phyloP scores from a whole-genome alignment of 2,329 filamentous ascomycete species.

The Daldinia eschscholtzii region DNA sequence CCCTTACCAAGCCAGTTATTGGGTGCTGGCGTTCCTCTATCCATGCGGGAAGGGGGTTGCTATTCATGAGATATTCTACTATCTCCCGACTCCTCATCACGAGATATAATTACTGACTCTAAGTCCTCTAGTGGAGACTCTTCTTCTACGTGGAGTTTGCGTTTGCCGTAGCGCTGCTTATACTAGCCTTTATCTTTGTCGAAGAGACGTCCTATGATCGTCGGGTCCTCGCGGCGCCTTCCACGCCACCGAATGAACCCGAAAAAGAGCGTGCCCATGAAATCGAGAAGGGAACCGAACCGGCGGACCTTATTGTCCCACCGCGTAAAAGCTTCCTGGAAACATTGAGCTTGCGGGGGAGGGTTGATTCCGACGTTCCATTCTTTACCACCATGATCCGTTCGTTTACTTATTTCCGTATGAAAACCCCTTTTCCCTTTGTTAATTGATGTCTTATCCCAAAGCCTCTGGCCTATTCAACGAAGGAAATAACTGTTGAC shows the following conservation, averaged over 20 bases:
- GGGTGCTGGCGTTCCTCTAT: neutral
- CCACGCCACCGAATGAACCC: conserved; percentile 41
- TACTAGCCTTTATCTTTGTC: conserved; percentile 65
- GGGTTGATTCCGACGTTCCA: conserved; percentile 56
- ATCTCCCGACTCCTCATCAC: neutral
- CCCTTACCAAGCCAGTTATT: neutral
- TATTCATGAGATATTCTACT: neutral
- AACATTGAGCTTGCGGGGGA: conserved; percentile 58
- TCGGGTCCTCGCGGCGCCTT: conserved; percentile 31
- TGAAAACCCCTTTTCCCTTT: neutral
- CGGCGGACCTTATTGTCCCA: conserved; percentile 44
- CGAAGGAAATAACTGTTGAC: neutral
- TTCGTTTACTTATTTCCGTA: conserved; percentile 59
- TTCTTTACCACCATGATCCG: conserved; percentile 59
- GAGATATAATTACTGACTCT: neutral
- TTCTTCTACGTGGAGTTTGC: conserved; percentile 73
- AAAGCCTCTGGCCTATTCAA: neutral
- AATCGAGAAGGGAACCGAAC: conserved; percentile 28
- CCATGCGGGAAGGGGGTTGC: neutral
- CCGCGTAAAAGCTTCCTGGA: conserved; percentile 55
- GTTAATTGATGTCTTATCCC: neutral
- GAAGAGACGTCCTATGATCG: conserved; percentile 65
- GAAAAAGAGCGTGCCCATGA: conserved; percentile 45
- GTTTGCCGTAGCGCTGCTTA: conserved; percentile 60
- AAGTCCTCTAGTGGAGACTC: conserved; percentile 60